These are phyloP conservation scores for Phialemonium atrogriseum DNA, from an alignment of 2,329 filamentous ascomycete species.

Conservation along the genomic window DNA sequence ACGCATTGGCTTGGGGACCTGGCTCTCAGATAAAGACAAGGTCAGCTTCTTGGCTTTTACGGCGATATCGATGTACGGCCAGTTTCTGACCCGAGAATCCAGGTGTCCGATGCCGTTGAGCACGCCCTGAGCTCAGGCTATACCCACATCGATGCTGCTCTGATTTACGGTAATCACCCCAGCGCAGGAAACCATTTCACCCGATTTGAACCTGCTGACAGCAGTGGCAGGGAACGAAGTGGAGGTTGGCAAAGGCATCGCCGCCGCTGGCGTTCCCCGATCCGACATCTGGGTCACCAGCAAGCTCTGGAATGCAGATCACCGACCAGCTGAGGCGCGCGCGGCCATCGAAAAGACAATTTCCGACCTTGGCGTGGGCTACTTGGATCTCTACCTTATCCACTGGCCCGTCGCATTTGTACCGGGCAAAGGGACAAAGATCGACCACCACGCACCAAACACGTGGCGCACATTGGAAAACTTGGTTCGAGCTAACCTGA, in stretches of 20 bases:
- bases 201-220: neutral
- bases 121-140: constrained; percentile 60
- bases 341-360: constrained; percentile 38
- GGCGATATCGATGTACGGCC: too few relatives aligned
- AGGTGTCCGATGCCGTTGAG: constrained; percentile 65
- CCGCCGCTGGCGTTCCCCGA: constrained; percentile 35
- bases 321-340: constrained; percentile 25
- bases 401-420: constrained; percentile 39
- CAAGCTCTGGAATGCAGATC: constrained; percentile 26
- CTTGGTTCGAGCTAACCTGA: constrained; percentile 41
- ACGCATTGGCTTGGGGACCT: too few relatives aligned
- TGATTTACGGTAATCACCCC: constrained; percentile 77
- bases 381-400: constrained; percentile 46
- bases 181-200: too few relatives aligned
- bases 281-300: constrained; percentile 45
- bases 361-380: constrained; percentile 36
- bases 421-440: constrained; percentile 15
- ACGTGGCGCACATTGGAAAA: constrained; percentile 54
- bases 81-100: too few relatives aligned
- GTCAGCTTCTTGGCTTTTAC: too few relatives aligned
- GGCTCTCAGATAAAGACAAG: too few relatives aligned
- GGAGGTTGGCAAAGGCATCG: constrained; percentile 37
- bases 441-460: constrained; percentile 22
- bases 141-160: constrained; percentile 68
- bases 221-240: constrained; percentile 32